These are phyloP conservation scores for Cucumis hystrix DNA, from an alignment of 306 rosid species.

Conservation along the genomic window DNA sequence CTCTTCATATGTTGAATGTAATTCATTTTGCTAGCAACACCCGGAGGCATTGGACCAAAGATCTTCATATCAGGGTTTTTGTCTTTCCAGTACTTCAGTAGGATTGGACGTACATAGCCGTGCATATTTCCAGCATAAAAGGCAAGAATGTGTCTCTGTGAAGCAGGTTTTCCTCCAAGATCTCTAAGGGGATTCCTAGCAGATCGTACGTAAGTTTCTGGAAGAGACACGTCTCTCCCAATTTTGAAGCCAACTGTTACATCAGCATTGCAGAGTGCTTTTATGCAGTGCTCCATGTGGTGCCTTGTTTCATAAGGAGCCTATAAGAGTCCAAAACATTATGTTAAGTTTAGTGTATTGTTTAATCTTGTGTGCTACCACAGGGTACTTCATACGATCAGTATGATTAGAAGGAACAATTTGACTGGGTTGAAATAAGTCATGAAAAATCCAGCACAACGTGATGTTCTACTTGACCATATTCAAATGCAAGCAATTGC, in stretches of 20 bases:
- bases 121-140: slow-evolving; percentile 86
- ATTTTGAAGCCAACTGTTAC: slow-evolving; percentile 77
- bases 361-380: neutral
- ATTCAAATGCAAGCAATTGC: neutral
- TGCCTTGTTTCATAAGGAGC: slow-evolving; percentile 96
- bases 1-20: slow-evolving; percentile 84
- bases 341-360: neutral
- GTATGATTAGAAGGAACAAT: neutral
- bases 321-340: slow-evolving; percentile 22
- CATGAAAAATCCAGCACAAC: neutral
- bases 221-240: slow-evolving; percentile 82
- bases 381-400: neutral
- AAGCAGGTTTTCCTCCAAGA: slow-evolving; percentile 74
- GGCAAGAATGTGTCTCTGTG: slow-evolving; percentile 54
- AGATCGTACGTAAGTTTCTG: slow-evolving; percentile 70
- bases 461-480: slow-evolving; percentile 1
- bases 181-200: slow-evolving; percentile 61
- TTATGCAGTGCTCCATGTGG: slow-evolving; percentile 92
- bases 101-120: slow-evolving; percentile 61
- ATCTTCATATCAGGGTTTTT: slow-evolving; percentile 72
- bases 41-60: slow-evolving; percentile 70
- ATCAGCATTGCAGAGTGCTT: slow-evolving; percentile 90
- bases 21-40: slow-evolving; percentile 67
- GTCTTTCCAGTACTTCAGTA: slow-evolving; percentile 78
- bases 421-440: neutral